These are phyloP conservation scores for Anisodus acutangulus DNA, from an alignment of 257 asterid genomes.

Conservation along the genomic window DNA sequence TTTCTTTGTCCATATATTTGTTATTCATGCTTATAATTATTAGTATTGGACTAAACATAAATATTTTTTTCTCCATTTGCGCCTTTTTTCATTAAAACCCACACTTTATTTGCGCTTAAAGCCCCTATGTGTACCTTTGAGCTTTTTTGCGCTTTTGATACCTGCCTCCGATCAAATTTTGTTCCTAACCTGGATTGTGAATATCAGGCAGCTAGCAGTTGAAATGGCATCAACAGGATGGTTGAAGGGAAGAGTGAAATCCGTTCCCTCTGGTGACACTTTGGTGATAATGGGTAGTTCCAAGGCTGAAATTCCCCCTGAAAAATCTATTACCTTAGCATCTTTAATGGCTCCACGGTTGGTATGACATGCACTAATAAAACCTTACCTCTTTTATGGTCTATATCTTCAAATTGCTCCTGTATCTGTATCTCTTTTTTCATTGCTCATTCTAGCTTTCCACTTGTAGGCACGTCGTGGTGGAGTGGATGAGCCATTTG, in stretches of 20 bases:
- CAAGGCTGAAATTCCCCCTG: slow-evolving; percentile 89
- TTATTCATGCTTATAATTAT: too few species aligned
- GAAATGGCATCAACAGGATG: slow-evolving; percentile 94
- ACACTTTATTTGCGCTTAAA: too few species aligned
- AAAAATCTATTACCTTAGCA: slow-evolving; percentile 86
- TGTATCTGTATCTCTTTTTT: background rate
- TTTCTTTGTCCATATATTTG: too few species aligned
- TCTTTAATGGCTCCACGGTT: slow-evolving; percentile 88
- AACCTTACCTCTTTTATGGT: background rate
- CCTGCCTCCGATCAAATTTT: background rate
- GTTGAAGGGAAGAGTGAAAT: slow-evolving; percentile 90
- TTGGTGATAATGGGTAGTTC: slow-evolving; percentile 79
- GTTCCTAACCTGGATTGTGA: slow-evolving; percentile 21
- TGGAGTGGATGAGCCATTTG: slow-evolving; percentile 89
- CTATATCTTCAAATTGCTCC: background rate
- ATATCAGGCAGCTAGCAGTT: slow-evolving; percentile 65
- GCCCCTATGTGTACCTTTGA: too few species aligned
- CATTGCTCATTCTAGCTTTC: background rate
- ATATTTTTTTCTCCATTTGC: too few species aligned
- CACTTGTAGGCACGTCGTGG: slow-evolving; percentile 79
- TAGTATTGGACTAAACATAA: too few species aligned
- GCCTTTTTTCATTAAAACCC: too few species aligned
- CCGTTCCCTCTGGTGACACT: slow-evolving; percentile 94
- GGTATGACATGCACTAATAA: slow-evolving; percentile 50
- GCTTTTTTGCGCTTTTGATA: slow-evolving; percentile 8